Evolutionary conservation across 2,329 filamentous ascomycete species (phyloP).

Genomic region (Fusarium bactridioides): DNA sequence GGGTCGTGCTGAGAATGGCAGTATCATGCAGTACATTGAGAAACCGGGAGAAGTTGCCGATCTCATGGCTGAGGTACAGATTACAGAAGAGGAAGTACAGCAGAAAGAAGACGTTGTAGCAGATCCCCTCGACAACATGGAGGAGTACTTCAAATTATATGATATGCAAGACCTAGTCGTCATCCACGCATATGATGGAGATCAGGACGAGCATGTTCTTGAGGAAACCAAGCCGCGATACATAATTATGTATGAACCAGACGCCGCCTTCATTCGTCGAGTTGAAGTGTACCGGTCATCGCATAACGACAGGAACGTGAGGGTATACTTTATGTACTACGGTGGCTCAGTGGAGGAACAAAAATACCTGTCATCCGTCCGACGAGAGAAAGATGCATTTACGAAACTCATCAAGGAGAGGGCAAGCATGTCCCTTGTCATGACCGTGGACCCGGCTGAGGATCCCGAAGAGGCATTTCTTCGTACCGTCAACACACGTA

Average conservation of each 20-base stretch:
- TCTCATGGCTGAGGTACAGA: constrained; percentile 82
- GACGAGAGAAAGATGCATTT: constrained; percentile 96
- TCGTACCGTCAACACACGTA: constrained; percentile 94
- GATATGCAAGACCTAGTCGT: constrained; percentile 90
- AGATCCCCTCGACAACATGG: constrained; percentile 89
- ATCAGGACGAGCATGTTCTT: constrained; percentile 94
- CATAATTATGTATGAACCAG: constrained; percentile 98
- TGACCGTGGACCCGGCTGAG: constrained; percentile 76
- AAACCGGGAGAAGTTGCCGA: constrained; percentile 82
- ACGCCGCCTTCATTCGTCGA: constrained; percentile 90
- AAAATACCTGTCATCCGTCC: constrained; percentile 84
- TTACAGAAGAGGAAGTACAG: constrained; percentile 77
- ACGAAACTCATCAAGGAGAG: constrained; percentile 94
- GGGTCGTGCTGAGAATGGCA: constrained; percentile 75
- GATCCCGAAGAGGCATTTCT: constrained; percentile 93
- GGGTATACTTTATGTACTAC: constrained; percentile 98
- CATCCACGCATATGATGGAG: constrained; percentile 92
- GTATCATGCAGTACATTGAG: constrained; percentile 80
- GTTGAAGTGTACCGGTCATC: constrained; percentile 97
- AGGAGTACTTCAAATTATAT: constrained; percentile 89
- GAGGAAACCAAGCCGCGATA: constrained; percentile 94
- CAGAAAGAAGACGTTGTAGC: constrained; percentile 77
- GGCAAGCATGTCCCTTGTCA: constrained; percentile 87
- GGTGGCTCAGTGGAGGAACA: constrained; percentile 95
- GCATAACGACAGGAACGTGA: constrained; percentile 85